phyloP scores from a whole-genome alignment of 2,329 filamentous ascomycete species.

The Botrytis medusae region DNA sequence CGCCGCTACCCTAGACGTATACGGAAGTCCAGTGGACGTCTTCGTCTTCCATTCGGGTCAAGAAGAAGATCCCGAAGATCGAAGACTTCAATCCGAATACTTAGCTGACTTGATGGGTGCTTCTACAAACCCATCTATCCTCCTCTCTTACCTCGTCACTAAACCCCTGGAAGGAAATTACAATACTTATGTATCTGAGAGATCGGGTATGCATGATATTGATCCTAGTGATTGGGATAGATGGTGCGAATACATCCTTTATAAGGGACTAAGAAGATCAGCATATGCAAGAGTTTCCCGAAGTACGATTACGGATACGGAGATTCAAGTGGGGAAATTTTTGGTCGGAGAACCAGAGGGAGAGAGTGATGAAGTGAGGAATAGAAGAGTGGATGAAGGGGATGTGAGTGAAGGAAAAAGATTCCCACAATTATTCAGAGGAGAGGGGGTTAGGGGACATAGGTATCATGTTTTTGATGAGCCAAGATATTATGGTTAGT shows the following conservation, averaged over 20 bases:
- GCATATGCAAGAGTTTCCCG: slow-evolving; percentile 89
- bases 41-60: slow-evolving; percentile 99
- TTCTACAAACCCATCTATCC: slow-evolving; percentile 73
- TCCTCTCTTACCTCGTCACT: slow-evolving; percentile 91
- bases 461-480: slow-evolving; percentile 94
- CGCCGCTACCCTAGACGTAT: slow-evolving; percentile 91
- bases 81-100: slow-evolving; percentile 82
- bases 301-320: slow-evolving; percentile 92
- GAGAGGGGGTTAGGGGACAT: slow-evolving; percentile 84
- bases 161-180: slow-evolving; percentile 92
- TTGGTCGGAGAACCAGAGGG: slow-evolving; percentile 70
- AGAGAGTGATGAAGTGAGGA: slow-evolving; percentile 60
- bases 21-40: slow-evolving; percentile 85
- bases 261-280: slow-evolving; percentile 80
- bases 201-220: slow-evolving; percentile 92
- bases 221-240: slow-evolving; percentile 91
- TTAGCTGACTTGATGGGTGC: slow-evolving; percentile 84
- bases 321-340: slow-evolving; percentile 96
- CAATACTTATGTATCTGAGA: slow-evolving; percentile 86
- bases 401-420: slow-evolving; percentile 74
- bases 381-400: slow-evolving; percentile 61
- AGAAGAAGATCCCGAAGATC: slow-evolving; percentile 92
- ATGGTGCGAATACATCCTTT: slow-evolving; percentile 99
- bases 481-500: slow-evolving; percentile 64
- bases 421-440: slow-evolving; percentile 83